Conservation (phyloP, 2,329 filamentous ascomycete species). For the Nothophoma quercina region DNA sequence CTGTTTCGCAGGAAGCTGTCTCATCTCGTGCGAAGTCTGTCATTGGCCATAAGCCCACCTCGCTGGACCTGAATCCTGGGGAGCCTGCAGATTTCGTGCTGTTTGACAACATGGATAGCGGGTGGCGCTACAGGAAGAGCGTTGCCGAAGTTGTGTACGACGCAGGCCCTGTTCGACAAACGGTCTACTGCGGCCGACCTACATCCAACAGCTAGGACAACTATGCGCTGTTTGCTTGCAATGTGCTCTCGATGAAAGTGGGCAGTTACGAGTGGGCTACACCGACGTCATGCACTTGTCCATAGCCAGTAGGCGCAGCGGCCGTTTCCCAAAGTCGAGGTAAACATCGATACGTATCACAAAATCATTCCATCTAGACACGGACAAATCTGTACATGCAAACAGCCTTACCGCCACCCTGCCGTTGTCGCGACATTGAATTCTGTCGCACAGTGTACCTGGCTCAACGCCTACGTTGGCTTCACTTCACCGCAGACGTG, state of each 20-base stretch:
- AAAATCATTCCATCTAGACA: constrained; percentile 3
- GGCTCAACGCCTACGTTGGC: background rate
- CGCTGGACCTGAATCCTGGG: constrained; percentile 43
- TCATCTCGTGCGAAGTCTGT: constrained; percentile 53
- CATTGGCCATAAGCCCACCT: constrained; percentile 50
- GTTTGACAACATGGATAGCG: constrained; percentile 47
- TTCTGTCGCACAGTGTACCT: background rate
- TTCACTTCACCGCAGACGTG: constrained; percentile 12
- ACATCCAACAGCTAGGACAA: background rate
- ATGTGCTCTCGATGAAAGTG: background rate
- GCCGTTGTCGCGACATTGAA: background rate
- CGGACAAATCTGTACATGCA: background rate
- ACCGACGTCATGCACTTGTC: background rate
- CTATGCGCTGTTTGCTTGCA: background rate
- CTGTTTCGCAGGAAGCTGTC: constrained; percentile 55
- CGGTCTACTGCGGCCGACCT: constrained; percentile 35
- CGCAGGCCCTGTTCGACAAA: constrained; percentile 42
- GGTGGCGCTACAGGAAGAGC: constrained; percentile 53
- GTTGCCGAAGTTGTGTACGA: constrained; percentile 57
- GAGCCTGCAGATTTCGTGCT: constrained; percentile 55
- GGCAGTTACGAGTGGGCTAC: background rate
- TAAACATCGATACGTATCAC: constrained; percentile 10
- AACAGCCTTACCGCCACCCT: constrained; percentile 6
- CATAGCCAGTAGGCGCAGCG: background rate
- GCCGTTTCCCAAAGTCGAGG: background rate